Evolutionary conservation across 2,329 filamentous ascomycete species (phyloP), one percentile per base, ranked within the genome.

Genomic region (Apiospora hydei): DNA sequence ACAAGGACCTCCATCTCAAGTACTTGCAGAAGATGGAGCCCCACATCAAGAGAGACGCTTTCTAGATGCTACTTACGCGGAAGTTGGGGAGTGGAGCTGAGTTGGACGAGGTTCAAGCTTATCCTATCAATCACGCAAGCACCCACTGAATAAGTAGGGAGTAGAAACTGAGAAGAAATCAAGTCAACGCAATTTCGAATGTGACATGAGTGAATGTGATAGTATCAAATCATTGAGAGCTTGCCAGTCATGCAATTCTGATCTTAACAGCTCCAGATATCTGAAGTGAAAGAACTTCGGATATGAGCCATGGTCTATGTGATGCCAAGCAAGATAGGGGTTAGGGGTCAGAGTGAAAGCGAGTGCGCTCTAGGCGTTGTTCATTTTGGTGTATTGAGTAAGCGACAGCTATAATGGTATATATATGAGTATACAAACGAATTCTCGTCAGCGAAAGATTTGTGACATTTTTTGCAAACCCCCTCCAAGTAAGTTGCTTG

Each of bases 21-120:
- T 74, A 86, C 51, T 72, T 87, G 2, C 81, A 85, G 74, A 85
- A 78, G 34, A 69, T 82, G 61, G 80, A 81, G 74, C 83, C 82
- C 8, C 87, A 84, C 84, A 75, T 80, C 11, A 79, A 83, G 78
- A 81, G 84, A 67, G 77, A 82, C 70, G 76, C 82, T 69, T 73
- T 85, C 57, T 86, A 53, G 73, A 43, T 64, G 57, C 7, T 10
- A 10, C 7, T 21, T 14, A 4, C n/a, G 0, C 3, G 16, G 14
- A 10, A 16, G 13, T 16, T 26, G 13, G 5, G 4, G 4, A 26
- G n/a, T 14, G 11, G n/a, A 4, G 4, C 13, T 53, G 49, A 2
- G 16, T 26, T 53, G 53, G 14, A 30, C n/a, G 6, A 8, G 8
- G 53, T 38, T 16, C 30, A 4, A 11, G 26, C 18, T 21, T 11